Base-by-base conservation (phyloP, 2,329 filamentous ascomycete genomes). In the Fusarium oligoseptatum region DNA sequence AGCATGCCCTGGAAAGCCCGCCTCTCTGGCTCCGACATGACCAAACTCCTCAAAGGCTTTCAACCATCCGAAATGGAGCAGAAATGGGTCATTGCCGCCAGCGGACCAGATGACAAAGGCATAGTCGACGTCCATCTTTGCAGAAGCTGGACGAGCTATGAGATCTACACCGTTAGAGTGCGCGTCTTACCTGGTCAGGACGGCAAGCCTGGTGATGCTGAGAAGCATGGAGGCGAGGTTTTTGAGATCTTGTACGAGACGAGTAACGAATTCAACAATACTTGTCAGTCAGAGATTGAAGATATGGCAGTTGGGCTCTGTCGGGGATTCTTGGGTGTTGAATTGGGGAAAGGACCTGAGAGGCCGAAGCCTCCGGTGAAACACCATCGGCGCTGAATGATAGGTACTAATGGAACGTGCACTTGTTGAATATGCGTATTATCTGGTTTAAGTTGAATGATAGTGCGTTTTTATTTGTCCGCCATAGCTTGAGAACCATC, bases 11-110 rank as follows among this genome's bases (percentile, higher is more conserved):
- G 72, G 72, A 27, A 60, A 0, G 11, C 69, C 14, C 72, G 57
- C 2, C 20, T 74, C 14, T 50, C 72, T 3, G 72, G 65, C 11
- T 12, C 22, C 15, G 66, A 73, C 14, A 66, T 75, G 68, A 41
- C 65, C 27, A 72, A 75, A 14, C 72, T 74, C 36, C 65, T 73
- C 22, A 58, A 62, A 1, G 72, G 72, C 24, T 66, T 61, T 17
- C 4, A 6, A 3, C 68, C 72, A 22, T 20, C 10, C 5, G 39
- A 66, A 1, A 74, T 74, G 72, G 72, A 74, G 3, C 68, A 74
- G 11, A 75, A 43, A 32, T 75, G 72, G 72, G 43, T 39, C 57
- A 60, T 57, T 11, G 36, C 39, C 6, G 62, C 72, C 1, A 34
- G 65, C 0, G 72, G 72, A 4, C 72, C 72, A 1, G 68, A 55